Evolutionary conservation across 306 rosid genomes (phyloP), one percentile per base, ranked within the genome.

Genomic region (Hylodesmum podocarpum): DNA sequence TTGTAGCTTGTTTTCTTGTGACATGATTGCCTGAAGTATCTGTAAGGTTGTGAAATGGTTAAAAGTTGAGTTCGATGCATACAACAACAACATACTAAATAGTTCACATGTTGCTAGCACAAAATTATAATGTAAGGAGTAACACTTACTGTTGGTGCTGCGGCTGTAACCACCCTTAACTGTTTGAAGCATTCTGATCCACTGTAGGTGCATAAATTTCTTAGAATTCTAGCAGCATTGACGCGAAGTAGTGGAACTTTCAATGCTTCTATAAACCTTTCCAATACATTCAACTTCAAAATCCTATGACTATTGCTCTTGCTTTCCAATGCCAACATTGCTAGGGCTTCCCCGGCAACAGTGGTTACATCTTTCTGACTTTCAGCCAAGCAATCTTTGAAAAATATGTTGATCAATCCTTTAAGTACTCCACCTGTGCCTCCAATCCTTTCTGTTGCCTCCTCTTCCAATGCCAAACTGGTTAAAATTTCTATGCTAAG

Each of bases 271-370:
- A 84, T 80, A 3, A 96, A 93, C 81, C 82, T 84, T 53, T 78
- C 89, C 33, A 87, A 73, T 8, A 84, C 84, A 15, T 69, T 79
- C 80, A 92, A 43, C 78, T 77, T 96, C 75, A 91, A 64, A 76
- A 92, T 83, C 12, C 96, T 73, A 37, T 86, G 79, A 46, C 98
- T 91, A 31, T 96, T 96, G 57, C 74, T 84, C 80, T 77, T 73
- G 85, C 98, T 96, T 67, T 92, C 98, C 70, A 92, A 78, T 53
- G 87, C 97, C 80, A 92, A 87, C 93, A 91, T 88, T 33, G 99
- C 89, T 27, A 96, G 74, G n/a, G 99, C 98, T 86, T 96, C 96
- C 15, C 98, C 99, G 39, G 99, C 94, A 18, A 87, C 92, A 24
- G 41, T 84, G 31, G 86, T 83, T 31, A 86, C 87, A 28, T 50